Evolutionary conservation across 441 rosid genomes (phyloP), one percentile per base, ranked within the genome.

Genomic region (Syzygium malaccense): DNA sequence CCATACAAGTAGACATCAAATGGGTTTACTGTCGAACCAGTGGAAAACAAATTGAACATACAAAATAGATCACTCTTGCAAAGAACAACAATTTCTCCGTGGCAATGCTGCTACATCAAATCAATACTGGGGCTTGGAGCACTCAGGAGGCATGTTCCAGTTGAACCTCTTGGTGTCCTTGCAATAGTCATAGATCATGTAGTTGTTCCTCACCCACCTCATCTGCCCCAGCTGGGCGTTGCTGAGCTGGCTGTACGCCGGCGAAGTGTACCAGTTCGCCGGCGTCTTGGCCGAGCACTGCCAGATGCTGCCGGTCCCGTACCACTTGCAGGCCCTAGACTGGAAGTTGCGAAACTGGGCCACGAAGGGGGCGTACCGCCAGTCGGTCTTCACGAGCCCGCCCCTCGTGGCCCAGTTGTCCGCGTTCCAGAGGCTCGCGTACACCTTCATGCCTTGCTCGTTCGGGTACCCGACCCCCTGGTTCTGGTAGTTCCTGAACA

Each of bases 141-240:
- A 87, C 84, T 87, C 89, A 19, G 86, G 89, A 30, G 89, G 89
- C 68, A 87, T 86, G 25, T 80, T 54, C 80, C 86, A 79, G 48
- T 86, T 75, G 90, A 86, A 86, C 90, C 86, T 89, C 86, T 49
- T 14, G 54, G 55, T 7, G 37, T 86, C 90, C 68, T 41, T 86
- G 88, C 90, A 89, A 18, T 87, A 87, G 64, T 87, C 86, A 18
- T 87, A 87, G 75, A 80, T 83, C 86, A 87, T 80, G 78, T 89
- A 89, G 49, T 86, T 89, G 78, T 57, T 60, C 53, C 88, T 56
- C 30, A 58, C 88, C 90, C 90, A 88, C 3, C 51, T 30, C 85
- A 88, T 55, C 71, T 71, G 86, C 6, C 88, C 88, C 54, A 56
- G 86, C 86, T 86, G 75, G 28, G 51, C 66, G 32, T 10, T 12